Base-by-base conservation (phyloP, 768 basidiomycete species). In the Tremella fuciformis region DNA sequence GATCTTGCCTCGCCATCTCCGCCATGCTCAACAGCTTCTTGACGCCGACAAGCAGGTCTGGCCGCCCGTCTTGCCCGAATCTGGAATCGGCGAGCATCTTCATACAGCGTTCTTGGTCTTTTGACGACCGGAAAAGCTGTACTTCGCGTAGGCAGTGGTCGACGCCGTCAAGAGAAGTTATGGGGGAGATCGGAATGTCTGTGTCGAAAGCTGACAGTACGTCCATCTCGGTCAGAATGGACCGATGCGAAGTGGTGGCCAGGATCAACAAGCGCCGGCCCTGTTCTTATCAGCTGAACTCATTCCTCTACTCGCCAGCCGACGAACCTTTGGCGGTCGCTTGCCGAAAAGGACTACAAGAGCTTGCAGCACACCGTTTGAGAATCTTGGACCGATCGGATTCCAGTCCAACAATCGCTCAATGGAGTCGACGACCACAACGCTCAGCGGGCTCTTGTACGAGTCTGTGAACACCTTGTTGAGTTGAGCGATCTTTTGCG, bases 1-100 rank as follows among this genome's bases (percentile, higher is more conserved):
- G 90, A 70, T 96, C 94, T 79, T 98, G 96, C 70, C 94, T 82
- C 49, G 93, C 89, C 93, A 96, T 97, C 82, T 99, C 96, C 18
- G 93, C 82, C 55, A 88, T 82, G 59, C 86, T 90, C 73, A 99
- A 76, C 75, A 99, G 70, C 78, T 89, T 92, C 84, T 98, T 98
- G 70, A 99, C 85, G 0, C 96, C 96, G 48, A 98, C 87, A 62
- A 86, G 84, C 65, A 92, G 65, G 19, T 66, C 61, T 2, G 52
- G 60, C 53, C 80, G 79, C n/a, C 81, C 80, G 7, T 78, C 77
- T 16, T 78, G 71, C 11, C 82, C 83, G 60, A 93, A 85, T 11
- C 89, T 89, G 1, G 89, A 88, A 55, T 88, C 84, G 22, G 82
- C 78, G 40, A 97, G 79, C 80, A 87, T 84, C 34, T 73, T 77